Base-by-base conservation (phyloP, 2,329 filamentous ascomycete genomes). In the Claviceps fusiformis region DNA sequence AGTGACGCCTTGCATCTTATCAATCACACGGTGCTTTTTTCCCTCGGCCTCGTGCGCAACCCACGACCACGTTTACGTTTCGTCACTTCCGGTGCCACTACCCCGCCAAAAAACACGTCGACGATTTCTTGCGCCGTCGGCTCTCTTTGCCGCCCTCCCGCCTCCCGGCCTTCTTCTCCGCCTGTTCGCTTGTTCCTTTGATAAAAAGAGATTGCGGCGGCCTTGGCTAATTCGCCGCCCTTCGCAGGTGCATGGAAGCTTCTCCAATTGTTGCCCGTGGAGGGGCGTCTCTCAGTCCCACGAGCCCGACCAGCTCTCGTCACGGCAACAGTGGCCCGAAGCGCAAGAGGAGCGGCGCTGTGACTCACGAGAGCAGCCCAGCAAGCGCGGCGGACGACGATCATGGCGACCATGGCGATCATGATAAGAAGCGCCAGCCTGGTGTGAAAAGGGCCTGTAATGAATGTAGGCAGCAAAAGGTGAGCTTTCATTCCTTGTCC, bases 391-490 rank as follows among this genome's bases (percentile, higher is more conserved):
- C 68, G 45, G 72, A 75, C 52, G 76, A 75, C 56, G 77, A 77
- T 33, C 58, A 58, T n/a, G 57, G 54, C 35, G 75, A 82, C 55
- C 67, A 73, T 52, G 71, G 73, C 51, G 75, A 79, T 53, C 69
- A 74, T 50, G 80, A 83, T 62, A 80, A 80, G 70, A 82, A 81
- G 68, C 76, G 82, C 58, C 80, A 84, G 61, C 82, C 83, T 31
- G 82, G 82, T 54, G 83, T 86, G 51, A 89, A 92, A 73, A 78
- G 88, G 63, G 87, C 87, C 6, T 92, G 87, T 70, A 91, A 91
- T 65, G 87, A 92, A 69, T 92, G 87, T 67, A 79, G 87, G 58
- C 87, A 92, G 71, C 87, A 92, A 70, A 92, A 92, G 76, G 87
- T 89, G 72, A 78, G 74, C 37, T 19, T 13, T 7, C 29, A 24